phyloP scores from a whole-genome alignment of 192 early-diverging fungal genomes.

The Coemansia pectinata region DNA sequence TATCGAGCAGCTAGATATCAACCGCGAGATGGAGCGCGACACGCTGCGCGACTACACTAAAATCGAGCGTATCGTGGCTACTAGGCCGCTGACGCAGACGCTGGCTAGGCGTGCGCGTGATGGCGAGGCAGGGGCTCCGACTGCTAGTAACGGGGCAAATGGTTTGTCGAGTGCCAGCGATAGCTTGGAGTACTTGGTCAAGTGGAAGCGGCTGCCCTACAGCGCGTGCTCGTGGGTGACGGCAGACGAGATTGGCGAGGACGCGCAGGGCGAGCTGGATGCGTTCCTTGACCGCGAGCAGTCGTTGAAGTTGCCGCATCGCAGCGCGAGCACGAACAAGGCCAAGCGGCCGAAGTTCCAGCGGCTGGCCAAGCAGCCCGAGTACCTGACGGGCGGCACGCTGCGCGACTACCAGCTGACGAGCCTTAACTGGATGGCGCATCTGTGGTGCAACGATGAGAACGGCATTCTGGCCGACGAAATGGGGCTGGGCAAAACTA shows the following conservation, averaged over 20 bases:
- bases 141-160: neutral
- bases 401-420: conserved; percentile 95
- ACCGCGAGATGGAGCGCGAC: conserved; percentile 76
- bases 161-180: conserved; percentile 47
- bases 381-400: conserved; percentile 80
- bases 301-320: conserved; percentile 73
- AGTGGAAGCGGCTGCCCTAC: conserved; percentile 90
- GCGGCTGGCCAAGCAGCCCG: conserved; percentile 74
- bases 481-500: conserved; percentile 94
- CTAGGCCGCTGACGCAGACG: conserved; percentile 48
- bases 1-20: conserved; percentile 84
- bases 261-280: conserved; percentile 85
- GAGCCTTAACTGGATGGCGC: conserved; percentile 96
- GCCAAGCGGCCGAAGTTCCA: conserved; percentile 78
- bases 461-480: conserved; percentile 99
- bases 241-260: conserved; percentile 63
- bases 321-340: conserved; percentile 50
- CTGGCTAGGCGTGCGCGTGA: conserved; percentile 22
- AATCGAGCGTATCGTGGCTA: conserved; percentile 88
- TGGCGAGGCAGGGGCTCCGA: conserved; percentile 26
- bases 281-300: conserved; percentile 79
- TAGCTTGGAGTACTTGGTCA: conserved; percentile 81
- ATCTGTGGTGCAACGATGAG: conserved; percentile 91
- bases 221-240: conserved; percentile 90
- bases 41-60: conserved; percentile 80